phyloP scores from a whole-genome alignment of 2,329 filamentous ascomycete genomes.

The Fusarium protoensiforme region DNA sequence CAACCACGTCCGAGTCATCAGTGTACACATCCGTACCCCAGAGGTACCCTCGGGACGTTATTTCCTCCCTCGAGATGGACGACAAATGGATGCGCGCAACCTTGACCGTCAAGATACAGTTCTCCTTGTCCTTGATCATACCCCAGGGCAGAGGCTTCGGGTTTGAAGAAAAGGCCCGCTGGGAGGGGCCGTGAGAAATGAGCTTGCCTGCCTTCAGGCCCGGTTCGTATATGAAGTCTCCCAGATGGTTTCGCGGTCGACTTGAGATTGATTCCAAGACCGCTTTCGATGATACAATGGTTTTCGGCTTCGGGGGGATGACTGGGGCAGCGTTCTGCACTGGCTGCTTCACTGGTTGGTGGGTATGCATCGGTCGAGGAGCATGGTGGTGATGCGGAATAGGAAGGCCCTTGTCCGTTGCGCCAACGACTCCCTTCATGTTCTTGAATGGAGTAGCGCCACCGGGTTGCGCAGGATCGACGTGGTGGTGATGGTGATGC shows the following conservation, averaged over 20 bases:
- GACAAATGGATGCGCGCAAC: conserved; percentile 84
- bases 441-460: conserved; percentile 60
- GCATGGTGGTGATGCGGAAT: conserved; percentile 62
- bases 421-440: conserved; percentile 57
- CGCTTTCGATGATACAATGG: conserved; percentile 73
- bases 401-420: conserved; percentile 54
- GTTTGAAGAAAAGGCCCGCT: conserved; percentile 61
- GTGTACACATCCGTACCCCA: conserved; percentile 98
- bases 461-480: conserved; percentile 57
- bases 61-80: conserved; percentile 78
- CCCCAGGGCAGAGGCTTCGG: conserved; percentile 83
- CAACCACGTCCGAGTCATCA: conserved; percentile 93
- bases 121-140: conserved; percentile 77
- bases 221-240: conserved; percentile 84
- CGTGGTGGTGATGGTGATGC: conserved; percentile 68
- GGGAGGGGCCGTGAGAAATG: conserved; percentile 52
- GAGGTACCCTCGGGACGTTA: conserved; percentile 81
- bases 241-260: conserved; percentile 81
- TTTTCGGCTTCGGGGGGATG: conserved; percentile 70
- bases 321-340: conserved; percentile 35
- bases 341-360: conserved; percentile 40
- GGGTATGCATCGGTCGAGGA: conserved; percentile 46
- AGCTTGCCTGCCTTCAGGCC: conserved; percentile 66
- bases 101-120: conserved; percentile 90
- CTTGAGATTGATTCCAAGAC: conserved; percentile 78